Conservation (phyloP, 306 rosid genomes). For the Vicia sativa region DNA sequence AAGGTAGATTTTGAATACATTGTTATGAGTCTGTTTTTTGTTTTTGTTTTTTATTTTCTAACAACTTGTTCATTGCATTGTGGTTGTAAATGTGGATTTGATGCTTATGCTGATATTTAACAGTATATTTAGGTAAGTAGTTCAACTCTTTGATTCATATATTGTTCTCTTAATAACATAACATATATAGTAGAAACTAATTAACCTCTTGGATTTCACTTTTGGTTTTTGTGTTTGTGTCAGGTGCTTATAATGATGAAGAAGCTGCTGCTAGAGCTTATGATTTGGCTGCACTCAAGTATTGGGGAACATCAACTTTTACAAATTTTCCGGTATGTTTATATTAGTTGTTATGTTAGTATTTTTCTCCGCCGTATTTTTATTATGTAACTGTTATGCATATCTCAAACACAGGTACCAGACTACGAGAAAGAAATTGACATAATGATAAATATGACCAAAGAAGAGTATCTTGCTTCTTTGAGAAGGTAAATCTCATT, state of each 20-base stretch:
- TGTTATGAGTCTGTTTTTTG: neutral
- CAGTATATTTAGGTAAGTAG: slow-evolving; percentile 79
- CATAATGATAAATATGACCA: slow-evolving; percentile 74
- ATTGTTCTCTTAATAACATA: neutral
- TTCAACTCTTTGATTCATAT: slow-evolving; percentile 17
- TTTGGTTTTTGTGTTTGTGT: slow-evolving; percentile 12
- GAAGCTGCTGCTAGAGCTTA: slow-evolving; percentile 94
- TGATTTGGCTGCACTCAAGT: slow-evolving; percentile 90
- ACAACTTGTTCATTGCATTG: slow-evolving; percentile 33
- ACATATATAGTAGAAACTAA: slow-evolving; percentile 10
- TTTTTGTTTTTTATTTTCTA: slow-evolving; percentile 23
- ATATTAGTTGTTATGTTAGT: neutral
- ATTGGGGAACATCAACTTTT: slow-evolving; percentile 85
- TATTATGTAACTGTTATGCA: slow-evolving; percentile 9
- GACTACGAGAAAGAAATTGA: slow-evolving; percentile 80
- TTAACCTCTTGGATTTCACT: slow-evolving; percentile 6
- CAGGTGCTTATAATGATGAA: slow-evolving; percentile 97
- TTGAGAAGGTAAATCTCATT: slow-evolving; percentile 67
- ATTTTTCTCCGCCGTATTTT: neutral
- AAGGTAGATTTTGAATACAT: slow-evolving; percentile 55
- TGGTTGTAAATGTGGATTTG: slow-evolving; percentile 30
- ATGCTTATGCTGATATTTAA: slow-evolving; percentile 41
- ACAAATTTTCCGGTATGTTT: slow-evolving; percentile 69
- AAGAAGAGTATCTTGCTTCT: slow-evolving; percentile 90
- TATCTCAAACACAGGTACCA: slow-evolving; percentile 45